Conservation (phyloP, 306 rosid species). For the Dicorynia guianensis region DNA sequence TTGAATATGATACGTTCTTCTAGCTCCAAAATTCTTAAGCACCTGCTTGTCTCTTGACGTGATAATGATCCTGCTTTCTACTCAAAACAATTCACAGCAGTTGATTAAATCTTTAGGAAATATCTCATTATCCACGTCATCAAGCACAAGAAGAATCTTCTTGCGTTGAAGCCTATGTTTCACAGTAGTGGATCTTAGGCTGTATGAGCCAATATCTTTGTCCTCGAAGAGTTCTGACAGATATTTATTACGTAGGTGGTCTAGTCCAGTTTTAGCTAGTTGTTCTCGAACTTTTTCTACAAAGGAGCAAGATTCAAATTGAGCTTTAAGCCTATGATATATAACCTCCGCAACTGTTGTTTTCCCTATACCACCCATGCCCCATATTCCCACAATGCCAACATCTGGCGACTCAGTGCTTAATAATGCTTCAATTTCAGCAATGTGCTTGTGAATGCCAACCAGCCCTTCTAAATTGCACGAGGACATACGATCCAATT, state of each 20-base stretch:
- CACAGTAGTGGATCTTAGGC: no score
- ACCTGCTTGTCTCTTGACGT: slow-evolving; percentile 18
- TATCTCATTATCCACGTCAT: slow-evolving; percentile 19
- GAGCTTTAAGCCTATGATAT: neutral
- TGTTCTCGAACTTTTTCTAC: neutral
- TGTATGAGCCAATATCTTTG: no score
- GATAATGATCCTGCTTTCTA: slow-evolving; percentile 31
- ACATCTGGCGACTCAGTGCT: neutral
- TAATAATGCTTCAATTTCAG: no score
- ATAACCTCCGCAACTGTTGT: slow-evolving; percentile 5
- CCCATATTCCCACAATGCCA: slow-evolving; percentile 24
- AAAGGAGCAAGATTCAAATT: slow-evolving; percentile 15
- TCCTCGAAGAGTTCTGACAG: no score
- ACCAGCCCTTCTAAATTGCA: no score
- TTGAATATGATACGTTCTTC: neutral
- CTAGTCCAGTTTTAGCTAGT: neutral
- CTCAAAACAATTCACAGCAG: neutral
- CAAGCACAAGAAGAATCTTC: no score
- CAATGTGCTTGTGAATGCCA: no score
- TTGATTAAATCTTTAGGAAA: slow-evolving; percentile 3
- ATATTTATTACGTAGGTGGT: no score
- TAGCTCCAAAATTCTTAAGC: neutral
- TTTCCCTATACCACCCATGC: slow-evolving; percentile 8
- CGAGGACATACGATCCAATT: no score
- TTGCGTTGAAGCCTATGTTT: no score